Evolutionary conservation across 805 yeast genomes (phyloP), one percentile per base, ranked within the genome.

Genomic region (Ogataea corticis): DNA sequence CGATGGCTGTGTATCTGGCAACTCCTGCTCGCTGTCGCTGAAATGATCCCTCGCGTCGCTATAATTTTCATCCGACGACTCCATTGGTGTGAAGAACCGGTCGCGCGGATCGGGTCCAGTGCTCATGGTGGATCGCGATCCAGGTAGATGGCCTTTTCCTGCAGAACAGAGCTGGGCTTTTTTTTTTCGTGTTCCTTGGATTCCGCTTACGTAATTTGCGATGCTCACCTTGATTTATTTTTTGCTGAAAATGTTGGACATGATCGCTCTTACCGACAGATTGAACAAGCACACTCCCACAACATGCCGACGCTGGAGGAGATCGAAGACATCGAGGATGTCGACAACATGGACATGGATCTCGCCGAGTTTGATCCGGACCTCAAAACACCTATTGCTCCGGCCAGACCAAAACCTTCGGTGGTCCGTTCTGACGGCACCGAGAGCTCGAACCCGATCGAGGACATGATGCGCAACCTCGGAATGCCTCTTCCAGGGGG

Each of bases 261-360:
- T 21, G 31, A 28, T 28, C 11, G 5, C 5, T 28, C 6, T 28
- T 13, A n/a, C 14, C n/a, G n/a, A 28, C 14, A 4, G 31, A n/a
- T 28, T 28, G 14, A 28, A 28, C 34, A 14, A 12, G 18, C 34
- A 15, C 12, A 30, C 21, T 28, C 21, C 13, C 11, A 31, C 17
- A 54, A 51, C 35, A 82, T 81, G 83, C 94, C 95, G 11, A 72
- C 70, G 28, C 63, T 86, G 45, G 95, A 86, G 63, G 91, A 85
- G 56, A 81, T 86, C 46, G 73, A 71, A 45, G 90, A 85, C 62
- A 86, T 81, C 59, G 95, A 87, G 52, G 91, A 85, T 57, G 82
- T 92, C 67, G 97, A 91, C 61, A 83, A 90, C 69, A 73, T 89
- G 82, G 97, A 92, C 58, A 85, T 88, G 87, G 97, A 91, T 67